Base-by-base conservation (phyloP, 805 yeast species). In the Nakazawaea anatomiae region DNA sequence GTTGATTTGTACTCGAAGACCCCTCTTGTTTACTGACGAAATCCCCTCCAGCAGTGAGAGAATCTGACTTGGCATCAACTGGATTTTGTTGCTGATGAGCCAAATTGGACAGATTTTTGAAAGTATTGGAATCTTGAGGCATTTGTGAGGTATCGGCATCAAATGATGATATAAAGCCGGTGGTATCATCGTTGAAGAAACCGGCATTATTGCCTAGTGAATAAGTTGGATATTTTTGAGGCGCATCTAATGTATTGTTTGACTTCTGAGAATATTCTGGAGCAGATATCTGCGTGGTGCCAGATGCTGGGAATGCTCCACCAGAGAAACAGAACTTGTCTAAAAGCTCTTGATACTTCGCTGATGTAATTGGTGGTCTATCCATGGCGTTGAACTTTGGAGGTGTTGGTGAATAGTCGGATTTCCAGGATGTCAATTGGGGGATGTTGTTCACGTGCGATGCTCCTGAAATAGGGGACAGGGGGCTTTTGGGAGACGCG, bases 261-360 rank as follows among this genome's bases (percentile, higher is more conserved):
- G 30, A 11, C n/a, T 34, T 28, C 29, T 31, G 39, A 14, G 46
- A 5, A 14, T 31, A 8, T 18, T 43, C 36, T 5, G 38, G 27
- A 12, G 6, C 41, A 28, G 41, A 11, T 18, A 39, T 9, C 6
- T 32, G 39, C 4, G 27, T n/a, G 4, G 27, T 18, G 8, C 9
- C 18, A 5, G 41, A n/a, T n/a, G 30, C 5, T 9, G 47, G 7
- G 10, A 39, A 31, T 5, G 35, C 44, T 3, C 49, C 44, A 18
- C 52, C 50, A 12, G 77, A 83, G 57, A 83, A 83, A 56, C 89
- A 83, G 58, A 79, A 83, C 31, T 77, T 74, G 46, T 82, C 81
- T 47, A 83, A 63, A 25, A 83, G 63, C 52, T 81, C 79, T 55
- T 77, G 75, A 58, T 83, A 83, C 1, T 81, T 69, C 57, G 75